Conservation (phyloP, 2,329 filamentous ascomycete species). For the Aspergillus neotritici region DNA sequence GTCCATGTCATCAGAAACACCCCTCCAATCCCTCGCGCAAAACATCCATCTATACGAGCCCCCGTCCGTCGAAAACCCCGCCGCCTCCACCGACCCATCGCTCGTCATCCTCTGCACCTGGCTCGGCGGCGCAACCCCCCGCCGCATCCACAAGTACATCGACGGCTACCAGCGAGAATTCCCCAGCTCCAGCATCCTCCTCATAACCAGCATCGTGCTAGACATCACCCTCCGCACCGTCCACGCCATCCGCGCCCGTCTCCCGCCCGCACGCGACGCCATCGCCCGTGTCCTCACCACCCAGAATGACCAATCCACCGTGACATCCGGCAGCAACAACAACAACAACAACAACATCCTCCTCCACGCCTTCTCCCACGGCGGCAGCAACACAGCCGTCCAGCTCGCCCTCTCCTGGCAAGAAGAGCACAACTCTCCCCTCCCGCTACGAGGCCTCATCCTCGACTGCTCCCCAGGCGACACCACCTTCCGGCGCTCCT, state of each 20-base stretch:
- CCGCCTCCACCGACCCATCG: constrained; percentile 6
- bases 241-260: constrained; percentile 11
- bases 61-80: neutral
- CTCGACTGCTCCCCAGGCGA: constrained; percentile 20
- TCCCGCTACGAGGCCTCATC: constrained; percentile 11
- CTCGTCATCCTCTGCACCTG: constrained; percentile 23
- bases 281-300: constrained; percentile 13
- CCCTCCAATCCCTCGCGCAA: constrained; percentile 10
- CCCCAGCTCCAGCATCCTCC: constrained; percentile 16
- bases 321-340: neutral
- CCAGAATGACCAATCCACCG: neutral
- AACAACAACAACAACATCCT: constrained; percentile 8
- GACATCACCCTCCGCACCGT: constrained; percentile 16
- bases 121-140: constrained; percentile 23
- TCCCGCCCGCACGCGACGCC: constrained; percentile 15
- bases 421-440: constrained; percentile 6
- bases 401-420: constrained; percentile 18
- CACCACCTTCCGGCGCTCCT: constrained; percentile 13
- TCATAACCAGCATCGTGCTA: constrained; percentile 17
- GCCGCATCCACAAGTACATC: constrained; percentile 23
- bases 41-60: constrained; percentile 14
- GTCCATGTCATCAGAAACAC: neutral
- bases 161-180: constrained; percentile 15
- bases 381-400: constrained; percentile 16
- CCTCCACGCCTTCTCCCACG: constrained; percentile 22